Base-by-base conservation (phyloP, 208 protist genomes). In the Vickermania spadyakhi region DNA sequence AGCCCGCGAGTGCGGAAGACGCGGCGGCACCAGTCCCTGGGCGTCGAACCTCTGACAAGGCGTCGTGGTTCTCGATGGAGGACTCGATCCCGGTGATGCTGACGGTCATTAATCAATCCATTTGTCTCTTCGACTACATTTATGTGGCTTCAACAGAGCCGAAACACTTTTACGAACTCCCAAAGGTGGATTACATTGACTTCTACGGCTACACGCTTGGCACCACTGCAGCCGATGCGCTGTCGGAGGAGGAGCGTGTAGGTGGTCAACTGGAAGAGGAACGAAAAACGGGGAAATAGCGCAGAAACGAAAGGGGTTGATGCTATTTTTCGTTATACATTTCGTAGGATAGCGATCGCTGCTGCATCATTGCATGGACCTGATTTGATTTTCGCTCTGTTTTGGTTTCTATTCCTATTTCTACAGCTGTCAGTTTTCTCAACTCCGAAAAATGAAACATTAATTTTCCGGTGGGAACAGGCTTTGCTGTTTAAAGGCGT, bases 131-230 rank as follows among this genome's bases (percentile, higher is more conserved):
- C 1, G 25, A 61, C 30, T 57, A 65, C n/a, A 52, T 76, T 0
- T 80, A 77, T 41, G 74, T 80, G 28, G 50, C 45, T 26, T 68
- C 62, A 45, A 72, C 52, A 14, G 74, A 80, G 50, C 74, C 74
- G 1, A 80, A 80, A 58, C 74, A 76, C 45, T 80, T 80, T 58
- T 80, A 71, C 51, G 60, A 80, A 56, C 52, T 80, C 27, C 74
- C 74, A 0, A 66, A 62, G 2, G 74, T 80, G 5, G 62, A 76
- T 31, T 80, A 80, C 63, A 65, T 80, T 67, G 74, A 76, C 28
- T 25, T 62, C 1, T 80, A 73, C 60, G 74, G 74, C 7, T 55
- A 73, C 1, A 70, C 70, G 28, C 18, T 80, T 14, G 66, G 60
- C 4, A 62, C 62, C n/a, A n/a, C n/a, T n/a, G n/a, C n/a, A n/a